These are phyloP conservation scores for Wakefieldia striispora DNA, from an alignment of 768 basidiomycete species.

Conservation along the genomic window DNA sequence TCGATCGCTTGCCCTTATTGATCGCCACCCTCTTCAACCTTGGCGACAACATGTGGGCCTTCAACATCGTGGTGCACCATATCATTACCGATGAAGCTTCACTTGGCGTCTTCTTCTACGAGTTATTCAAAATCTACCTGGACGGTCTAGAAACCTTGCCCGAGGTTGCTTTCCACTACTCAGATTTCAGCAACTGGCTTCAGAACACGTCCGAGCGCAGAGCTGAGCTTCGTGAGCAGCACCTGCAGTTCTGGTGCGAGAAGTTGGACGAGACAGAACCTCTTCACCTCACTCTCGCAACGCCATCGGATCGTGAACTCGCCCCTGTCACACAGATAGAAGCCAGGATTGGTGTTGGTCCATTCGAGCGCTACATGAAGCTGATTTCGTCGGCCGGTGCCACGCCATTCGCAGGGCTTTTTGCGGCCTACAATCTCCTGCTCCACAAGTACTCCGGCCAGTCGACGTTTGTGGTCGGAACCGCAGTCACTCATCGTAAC, in stretches of 20 bases:
- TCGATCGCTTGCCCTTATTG: slow-evolving; percentile 26
- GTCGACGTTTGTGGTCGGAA: slow-evolving; percentile 27
- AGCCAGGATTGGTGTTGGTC: slow-evolving; percentile 17
- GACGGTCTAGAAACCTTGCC: slow-evolving; percentile 25
- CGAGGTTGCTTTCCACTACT: slow-evolving; percentile 21
- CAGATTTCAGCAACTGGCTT: slow-evolving; percentile 26
- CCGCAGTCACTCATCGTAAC: slow-evolving; percentile 31
- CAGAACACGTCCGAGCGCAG: slow-evolving; percentile 28
- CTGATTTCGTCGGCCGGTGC: slow-evolving; percentile 15
- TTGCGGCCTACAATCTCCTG: slow-evolving; percentile 32
- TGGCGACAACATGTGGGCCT: slow-evolving; percentile 21
- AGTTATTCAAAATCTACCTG: slow-evolving; percentile 27
- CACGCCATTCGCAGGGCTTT: slow-evolving; percentile 31
- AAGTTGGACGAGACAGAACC: slow-evolving; percentile 14
- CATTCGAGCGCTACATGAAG: slow-evolving; percentile 20
- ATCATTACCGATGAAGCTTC: slow-evolving; percentile 32
- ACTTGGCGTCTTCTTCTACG: slow-evolving; percentile 30
- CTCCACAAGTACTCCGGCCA: slow-evolving; percentile 34
- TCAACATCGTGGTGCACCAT: slow-evolving; percentile 31
- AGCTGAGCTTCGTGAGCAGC: slow-evolving; percentile 22
- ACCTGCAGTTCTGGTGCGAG: slow-evolving; percentile 27
- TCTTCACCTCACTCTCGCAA: slow-evolving; percentile 25
- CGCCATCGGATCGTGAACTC: slow-evolving; percentile 24
- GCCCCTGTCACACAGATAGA: slow-evolving; percentile 30
- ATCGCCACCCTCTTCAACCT: slow-evolving; percentile 28